A percentile compares a stretch with the other conserved stretches of the same genome.
These are phyloP conservation scores for Echinochloa phyllopogon DNA, from an alignment of 176 grass and related monocot genomes.

Conservation along the genomic window DNA sequence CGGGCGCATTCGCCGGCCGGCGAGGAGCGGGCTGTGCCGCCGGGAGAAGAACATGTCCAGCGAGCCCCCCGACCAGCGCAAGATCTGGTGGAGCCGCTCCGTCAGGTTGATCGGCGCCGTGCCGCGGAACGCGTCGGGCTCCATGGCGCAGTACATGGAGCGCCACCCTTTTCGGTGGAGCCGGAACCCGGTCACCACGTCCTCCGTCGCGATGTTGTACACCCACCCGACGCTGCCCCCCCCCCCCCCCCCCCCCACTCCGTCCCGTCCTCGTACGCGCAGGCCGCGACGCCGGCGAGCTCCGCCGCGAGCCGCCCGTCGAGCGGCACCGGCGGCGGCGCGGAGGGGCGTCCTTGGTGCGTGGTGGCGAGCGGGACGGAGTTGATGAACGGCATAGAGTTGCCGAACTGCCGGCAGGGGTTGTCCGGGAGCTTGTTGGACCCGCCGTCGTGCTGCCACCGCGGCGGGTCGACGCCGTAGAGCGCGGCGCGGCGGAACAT, in stretches of 20 bases:
- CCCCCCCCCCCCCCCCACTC: constrained; percentile 45
- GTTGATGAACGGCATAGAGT: not conserved
- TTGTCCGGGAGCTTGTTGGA: not conserved
- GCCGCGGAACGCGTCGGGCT: constrained; percentile 31
- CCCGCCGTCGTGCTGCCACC: not conserved
- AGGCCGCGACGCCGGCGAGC: not conserved
- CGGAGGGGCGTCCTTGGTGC: not conserved
- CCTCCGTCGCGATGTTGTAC: constrained; percentile 51
- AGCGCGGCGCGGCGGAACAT: constrained; percentile 48
- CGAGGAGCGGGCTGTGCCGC: not conserved
- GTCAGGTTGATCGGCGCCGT: constrained; percentile 42
- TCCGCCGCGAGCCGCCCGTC: not conserved
- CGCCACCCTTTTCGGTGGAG: constrained; percentile 37
- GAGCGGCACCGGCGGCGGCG: too few relatives aligned
- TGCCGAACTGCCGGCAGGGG: not conserved
- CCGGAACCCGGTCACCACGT: constrained; percentile 42
- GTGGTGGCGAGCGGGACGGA: not conserved
- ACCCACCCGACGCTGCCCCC: constrained; percentile 28
- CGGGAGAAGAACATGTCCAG: constrained; percentile 46
- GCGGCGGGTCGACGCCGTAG: constrained; percentile 11
- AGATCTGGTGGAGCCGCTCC: constrained; percentile 26
- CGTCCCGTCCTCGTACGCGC: constrained; percentile 33
- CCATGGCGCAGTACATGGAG: constrained; percentile 24
- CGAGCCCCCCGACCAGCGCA: constrained; percentile 42
- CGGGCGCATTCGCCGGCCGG: not conserved